Conservation (phyloP, 306 rosid species). For the Acmispon strigosus region DNA sequence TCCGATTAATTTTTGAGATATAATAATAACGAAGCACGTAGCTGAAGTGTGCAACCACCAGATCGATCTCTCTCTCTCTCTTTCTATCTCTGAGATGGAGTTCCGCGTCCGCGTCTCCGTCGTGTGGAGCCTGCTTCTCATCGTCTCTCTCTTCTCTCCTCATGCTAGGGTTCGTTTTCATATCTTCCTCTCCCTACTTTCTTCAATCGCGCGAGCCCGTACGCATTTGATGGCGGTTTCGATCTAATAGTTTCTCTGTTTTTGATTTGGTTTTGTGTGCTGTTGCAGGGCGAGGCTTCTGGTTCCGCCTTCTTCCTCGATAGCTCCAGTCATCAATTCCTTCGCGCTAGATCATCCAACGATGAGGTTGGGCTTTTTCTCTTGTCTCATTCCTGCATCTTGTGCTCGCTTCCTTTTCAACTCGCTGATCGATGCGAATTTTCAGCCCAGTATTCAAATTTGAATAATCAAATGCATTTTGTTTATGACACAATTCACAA, state of each 20-base stretch:
- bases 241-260: constrained; percentile 22
- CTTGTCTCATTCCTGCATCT: background rate
- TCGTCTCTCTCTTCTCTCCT: constrained; percentile 22
- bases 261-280: constrained; percentile 13
- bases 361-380: constrained; percentile 22
- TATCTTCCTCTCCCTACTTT: background rate
- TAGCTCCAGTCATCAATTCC: constrained; percentile 16
- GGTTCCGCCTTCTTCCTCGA: constrained; percentile 39
- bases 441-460: background rate
- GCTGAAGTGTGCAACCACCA: constrained; percentile 25
- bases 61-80: constrained; percentile 16
- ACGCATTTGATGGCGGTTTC: constrained; percentile 2
- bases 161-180: constrained; percentile 23
- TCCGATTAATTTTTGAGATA: background rate
- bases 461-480: background rate
- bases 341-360: constrained; percentile 33
- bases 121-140: constrained; percentile 19
- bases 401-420: constrained; percentile 4
- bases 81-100: constrained; percentile 26
- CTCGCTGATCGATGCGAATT: constrained; percentile 1
- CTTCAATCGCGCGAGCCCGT: background rate
- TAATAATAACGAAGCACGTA: constrained; percentile 14
- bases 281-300: constrained; percentile 29
- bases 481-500: background rate
- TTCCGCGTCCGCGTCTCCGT: constrained; percentile 27